These are phyloP conservation scores for Neoscytalidium dimidiatum DNA, from an alignment of 2,329 filamentous ascomycete genomes.

Conservation along the genomic window DNA sequence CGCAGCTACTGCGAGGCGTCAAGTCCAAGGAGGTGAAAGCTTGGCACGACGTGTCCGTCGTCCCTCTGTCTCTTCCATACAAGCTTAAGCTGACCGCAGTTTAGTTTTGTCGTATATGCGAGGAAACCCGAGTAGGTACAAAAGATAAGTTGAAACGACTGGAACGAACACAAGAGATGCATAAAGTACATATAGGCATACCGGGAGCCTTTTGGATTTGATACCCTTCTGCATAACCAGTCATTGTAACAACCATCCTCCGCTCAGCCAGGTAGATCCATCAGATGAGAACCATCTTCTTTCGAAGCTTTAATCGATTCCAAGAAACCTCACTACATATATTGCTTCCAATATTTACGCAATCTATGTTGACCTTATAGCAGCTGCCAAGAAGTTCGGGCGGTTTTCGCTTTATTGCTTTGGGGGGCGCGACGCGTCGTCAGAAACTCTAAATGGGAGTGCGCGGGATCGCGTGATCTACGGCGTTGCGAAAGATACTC, in stretches of 20 bases:
- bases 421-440: not conserved
- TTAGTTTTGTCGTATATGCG: constrained; percentile 12
- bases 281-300: not conserved
- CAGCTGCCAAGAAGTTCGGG: too few relatives aligned
- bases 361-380: not conserved
- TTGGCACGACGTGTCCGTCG: constrained; percentile 15
- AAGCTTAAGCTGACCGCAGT: not conserved
- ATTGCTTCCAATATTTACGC: not conserved
- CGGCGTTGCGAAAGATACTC: not conserved
- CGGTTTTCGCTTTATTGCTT: not conserved
- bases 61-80: not conserved
- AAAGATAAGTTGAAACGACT: not conserved
- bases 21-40: not conserved
- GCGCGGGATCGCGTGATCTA: not conserved
- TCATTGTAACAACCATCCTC: not conserved
- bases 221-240: not conserved
- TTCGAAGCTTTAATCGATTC: not conserved
- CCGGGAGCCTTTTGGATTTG: not conserved
- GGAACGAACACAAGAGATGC: not conserved
- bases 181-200: not conserved
- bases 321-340: not conserved
- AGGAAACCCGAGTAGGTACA: constrained; percentile 11
- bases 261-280: not conserved
- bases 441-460: not conserved
- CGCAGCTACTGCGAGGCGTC: not conserved